Percentiles rank a stretch among this genome's conserved stretches.
These are phyloP conservation scores for Blumeriella jaapii DNA, from an alignment of 2,329 filamentous ascomycete species.

Conservation along the genomic window DNA sequence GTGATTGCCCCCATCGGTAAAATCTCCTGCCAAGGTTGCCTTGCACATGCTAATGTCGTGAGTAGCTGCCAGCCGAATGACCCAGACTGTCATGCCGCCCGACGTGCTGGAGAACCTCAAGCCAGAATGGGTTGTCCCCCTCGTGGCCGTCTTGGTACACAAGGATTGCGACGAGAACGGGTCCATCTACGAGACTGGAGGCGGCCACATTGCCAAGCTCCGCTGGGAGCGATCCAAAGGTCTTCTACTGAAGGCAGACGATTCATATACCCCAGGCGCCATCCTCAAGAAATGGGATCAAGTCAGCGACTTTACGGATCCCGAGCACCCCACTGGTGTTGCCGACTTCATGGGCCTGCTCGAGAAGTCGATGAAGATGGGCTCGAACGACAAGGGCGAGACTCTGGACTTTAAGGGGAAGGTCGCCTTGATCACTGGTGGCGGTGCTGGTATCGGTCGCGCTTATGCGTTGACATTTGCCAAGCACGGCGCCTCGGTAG, in stretches of 20 bases:
- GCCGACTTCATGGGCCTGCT: slow-evolving; percentile 82
- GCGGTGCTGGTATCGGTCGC: slow-evolving; percentile 82
- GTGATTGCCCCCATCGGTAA: slow-evolving; percentile 74
- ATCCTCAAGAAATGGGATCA: slow-evolving; percentile 83
- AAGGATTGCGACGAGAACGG: slow-evolving; percentile 74
- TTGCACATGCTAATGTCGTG: slow-evolving; percentile 12
- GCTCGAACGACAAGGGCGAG: slow-evolving; percentile 59
- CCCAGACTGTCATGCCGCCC: slow-evolving; percentile 88
- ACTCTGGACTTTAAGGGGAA: slow-evolving; percentile 72
- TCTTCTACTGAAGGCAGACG: slow-evolving; percentile 79
- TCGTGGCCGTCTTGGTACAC: slow-evolving; percentile 83
- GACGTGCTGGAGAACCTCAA: slow-evolving; percentile 66
- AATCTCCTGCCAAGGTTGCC: slow-evolving; percentile 1
- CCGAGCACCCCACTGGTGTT: slow-evolving; percentile 72
- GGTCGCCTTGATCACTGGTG: slow-evolving; percentile 79
- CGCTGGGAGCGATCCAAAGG: slow-evolving; percentile 91
- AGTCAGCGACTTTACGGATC: slow-evolving; percentile 73
- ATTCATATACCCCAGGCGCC: slow-evolving; percentile 76
- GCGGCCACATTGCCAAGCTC: slow-evolving; percentile 83
- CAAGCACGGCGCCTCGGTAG: slow-evolving; percentile 71
- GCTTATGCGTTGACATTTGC: slow-evolving; percentile 82
- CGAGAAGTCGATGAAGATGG: slow-evolving; percentile 70
- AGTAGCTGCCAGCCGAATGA: slow-evolving; percentile 83
- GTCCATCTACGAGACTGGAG: slow-evolving; percentile 85
- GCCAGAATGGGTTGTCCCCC: slow-evolving; percentile 89